Base-by-base conservation (phyloP, 2,329 filamentous ascomycete genomes). In the Trichoderma gracile region DNA sequence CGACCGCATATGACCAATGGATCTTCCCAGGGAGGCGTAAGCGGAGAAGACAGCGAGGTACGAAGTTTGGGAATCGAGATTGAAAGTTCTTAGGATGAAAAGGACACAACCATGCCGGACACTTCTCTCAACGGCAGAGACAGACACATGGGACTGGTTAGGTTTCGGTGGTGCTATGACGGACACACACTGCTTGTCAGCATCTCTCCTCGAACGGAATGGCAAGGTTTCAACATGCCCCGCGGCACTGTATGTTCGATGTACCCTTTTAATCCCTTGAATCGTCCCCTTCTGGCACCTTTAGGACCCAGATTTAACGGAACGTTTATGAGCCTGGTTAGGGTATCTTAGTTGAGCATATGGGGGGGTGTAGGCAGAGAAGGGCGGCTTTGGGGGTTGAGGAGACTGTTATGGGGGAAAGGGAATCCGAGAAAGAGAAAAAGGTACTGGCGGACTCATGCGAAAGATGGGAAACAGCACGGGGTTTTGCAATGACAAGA, bases 401-500 rank as follows among this genome's bases (percentile, higher is more conserved):
- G 19, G 10, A 62, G 33, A 23, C 46, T 53, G 58, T 62, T 62
- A 62, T 54, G 58, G 58, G 40, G 58, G 33, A 38, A 62, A 62
- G 33, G 7, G 58, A 62, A 53, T 25, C 47, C 49, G 25, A 61
- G 49, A 40, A 61, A 14, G 10, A 38, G 38, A 38, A 53, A 53
- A 61, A 61, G 25, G 47, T 61, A 53, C 58, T 25, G 56, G 45
- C 27, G 45, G 30, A 30, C 63, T 57, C 50, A 63, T 63, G 53
- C 64, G 38, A 63, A 63, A 62, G 59, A 62, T 54, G 56, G 40
- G 43, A 65, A 38, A 60, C 53, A 52, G 49, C 59, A 65, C 52
- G 52, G 59, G 50, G 38, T 56, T 59, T 53, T 42, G 25, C 43
- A 43, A 61, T 61, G 53, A 33, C 45, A 50, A 47, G 50, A 27